Base-by-base conservation (phyloP, 495 filamentous ascomycete species). In the Aspergillus mulundensis region DNA sequence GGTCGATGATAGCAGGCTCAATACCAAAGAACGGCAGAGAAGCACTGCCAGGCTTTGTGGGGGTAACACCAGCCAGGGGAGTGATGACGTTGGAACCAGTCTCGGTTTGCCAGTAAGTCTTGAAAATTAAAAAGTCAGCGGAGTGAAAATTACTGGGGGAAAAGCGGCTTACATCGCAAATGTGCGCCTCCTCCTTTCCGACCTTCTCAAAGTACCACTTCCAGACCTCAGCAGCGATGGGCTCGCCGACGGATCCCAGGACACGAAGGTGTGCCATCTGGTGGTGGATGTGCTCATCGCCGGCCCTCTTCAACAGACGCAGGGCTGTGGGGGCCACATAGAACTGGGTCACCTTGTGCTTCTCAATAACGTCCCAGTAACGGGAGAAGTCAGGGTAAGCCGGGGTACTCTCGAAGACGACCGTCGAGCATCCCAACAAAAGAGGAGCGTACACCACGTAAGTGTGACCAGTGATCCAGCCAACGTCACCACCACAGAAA, bases 31-130 rank as follows among this genome's bases (percentile, higher is more conserved):
- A 97, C 3, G 79, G 79, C 54, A 82, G 63, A 32, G 79, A 80
- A 30, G 79, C 79, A 63, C 79, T 81, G 41, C 79, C 79, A 36
- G 79, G 79, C 66, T 82, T 82, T 1, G 79, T 82, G 7, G 79
- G 79, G 28, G 79, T 82, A 7, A 82, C 69, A 58, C 79, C 79
- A 40, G 74, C 78, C 42, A 82, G 54, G n/a, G 79, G 79, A n/a
- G 79, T 79, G 53, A 82, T 81, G 43, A 95, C 91, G 69, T 97
- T 86, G 45, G 91, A 97, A 51, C 94, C 94, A 10, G 94, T 99
- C 78, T 99, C 94, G 57, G 94, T 99, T 85, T 99, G 94, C 95
- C 94, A 99, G 81, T 99, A 99, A 43, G 94, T 99, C 91, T 97
- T 10, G 65, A 49, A 11, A 12, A n/a, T 16, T 12, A 21, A 32